Conservation (phyloP, 345 rosid species). For the Aegle marmelos region DNA sequence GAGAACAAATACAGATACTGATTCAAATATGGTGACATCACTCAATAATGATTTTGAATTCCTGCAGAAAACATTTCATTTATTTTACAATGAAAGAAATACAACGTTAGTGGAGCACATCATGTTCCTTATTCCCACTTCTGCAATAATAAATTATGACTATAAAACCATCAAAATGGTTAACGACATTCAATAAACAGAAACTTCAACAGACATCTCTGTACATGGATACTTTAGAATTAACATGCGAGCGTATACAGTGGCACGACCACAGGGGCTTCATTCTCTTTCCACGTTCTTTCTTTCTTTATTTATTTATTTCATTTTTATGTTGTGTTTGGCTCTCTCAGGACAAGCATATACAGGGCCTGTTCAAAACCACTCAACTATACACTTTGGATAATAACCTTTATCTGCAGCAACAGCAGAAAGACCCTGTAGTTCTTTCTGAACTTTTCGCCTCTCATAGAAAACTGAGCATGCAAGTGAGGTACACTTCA, state of each 20-base stretch:
- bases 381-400: constrained; percentile 79
- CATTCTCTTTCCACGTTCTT: too few relatives aligned
- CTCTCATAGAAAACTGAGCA: constrained; percentile 93
- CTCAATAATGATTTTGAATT: not conserved
- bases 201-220: not conserved
- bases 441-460: constrained; percentile 85
- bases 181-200: not conserved
- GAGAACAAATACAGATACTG: too few relatives aligned
- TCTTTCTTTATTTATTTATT: too few relatives aligned
- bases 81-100: not conserved
- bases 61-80: not conserved
- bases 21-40: too few relatives aligned
- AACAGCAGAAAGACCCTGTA: constrained; percentile 60
- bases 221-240: not conserved
- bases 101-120: not conserved
- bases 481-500: constrained; percentile 82
- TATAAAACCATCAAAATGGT: not conserved
- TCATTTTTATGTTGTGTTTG: too few relatives aligned
- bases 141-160: not conserved
- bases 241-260: not conserved
- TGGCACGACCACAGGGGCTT: not conserved
- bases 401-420: constrained; percentile 61
- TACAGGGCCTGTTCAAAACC: constrained; percentile 50
- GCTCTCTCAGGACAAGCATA: not conserved
- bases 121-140: not conserved